Percentiles rank a stretch among this genome's conserved stretches.
Evolutionary conservation across 2,329 filamentous ascomycete species (phyloP).

Genomic region (Cryphonectria carpinicola): DNA sequence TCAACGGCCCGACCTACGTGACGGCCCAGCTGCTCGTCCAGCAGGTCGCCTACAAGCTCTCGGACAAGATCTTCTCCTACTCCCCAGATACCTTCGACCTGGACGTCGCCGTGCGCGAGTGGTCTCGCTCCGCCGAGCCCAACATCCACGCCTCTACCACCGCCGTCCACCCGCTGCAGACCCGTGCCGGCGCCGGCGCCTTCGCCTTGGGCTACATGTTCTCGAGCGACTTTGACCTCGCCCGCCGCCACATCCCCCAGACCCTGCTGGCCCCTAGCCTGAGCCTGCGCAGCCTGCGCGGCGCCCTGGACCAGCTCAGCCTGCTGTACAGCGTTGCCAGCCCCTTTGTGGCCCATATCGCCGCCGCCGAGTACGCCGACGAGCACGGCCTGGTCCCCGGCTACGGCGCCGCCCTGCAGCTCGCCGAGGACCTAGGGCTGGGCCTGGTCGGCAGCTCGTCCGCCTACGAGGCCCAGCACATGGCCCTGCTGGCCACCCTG

Average conservation of each 20-base stretch:
- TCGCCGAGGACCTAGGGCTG: slow-evolving; percentile 88
- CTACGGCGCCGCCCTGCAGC: slow-evolving; percentile 77
- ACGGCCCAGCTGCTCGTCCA: slow-evolving; percentile 93
- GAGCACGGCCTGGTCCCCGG: slow-evolving; percentile 78
- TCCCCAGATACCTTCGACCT: slow-evolving; percentile 93
- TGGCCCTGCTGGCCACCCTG: slow-evolving; percentile 75
- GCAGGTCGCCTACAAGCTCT: slow-evolving; percentile 92
- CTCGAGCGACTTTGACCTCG: slow-evolving; percentile 92
- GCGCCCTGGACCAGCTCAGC: slow-evolving; percentile 88
- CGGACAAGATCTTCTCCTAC: slow-evolving; percentile 97
- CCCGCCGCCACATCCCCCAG: slow-evolving; percentile 90
- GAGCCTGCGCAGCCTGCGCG: slow-evolving; percentile 77
- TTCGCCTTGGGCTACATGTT: slow-evolving; percentile 97
- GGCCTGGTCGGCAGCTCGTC: slow-evolving; percentile 85
- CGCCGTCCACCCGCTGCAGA: slow-evolving; percentile 79
- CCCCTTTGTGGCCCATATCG: slow-evolving; percentile 90
- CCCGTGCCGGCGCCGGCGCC: slow-evolving; percentile 83
- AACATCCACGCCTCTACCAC: slow-evolving; percentile 86
- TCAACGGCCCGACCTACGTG: slow-evolving; percentile 87
- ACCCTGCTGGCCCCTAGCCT: slow-evolving; percentile 85
- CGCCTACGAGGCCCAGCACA: slow-evolving; percentile 90
- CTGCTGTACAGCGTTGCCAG: slow-evolving; percentile 90
- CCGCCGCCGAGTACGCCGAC: slow-evolving; percentile 82
- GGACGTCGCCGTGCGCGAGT: slow-evolving; percentile 79
- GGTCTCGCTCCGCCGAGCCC: slow-evolving; percentile 69